phyloP scores from a whole-genome alignment of 1,139 yeast genomes.

The Kodamaea sp. region DNA sequence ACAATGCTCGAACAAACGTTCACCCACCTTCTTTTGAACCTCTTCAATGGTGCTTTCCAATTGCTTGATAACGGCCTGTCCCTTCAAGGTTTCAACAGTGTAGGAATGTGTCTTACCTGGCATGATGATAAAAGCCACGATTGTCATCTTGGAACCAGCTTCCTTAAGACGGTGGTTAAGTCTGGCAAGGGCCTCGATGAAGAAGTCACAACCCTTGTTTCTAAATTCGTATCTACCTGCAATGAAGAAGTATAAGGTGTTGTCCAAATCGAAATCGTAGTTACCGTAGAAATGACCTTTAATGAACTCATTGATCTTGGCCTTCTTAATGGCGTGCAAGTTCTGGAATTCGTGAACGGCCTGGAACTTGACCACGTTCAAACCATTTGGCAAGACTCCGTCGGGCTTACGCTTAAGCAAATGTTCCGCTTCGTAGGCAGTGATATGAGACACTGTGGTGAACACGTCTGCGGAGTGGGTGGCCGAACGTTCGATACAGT shows the following conservation, averaged over 20 bases:
- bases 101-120: conserved; percentile 94
- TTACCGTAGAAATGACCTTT: conserved; percentile 98
- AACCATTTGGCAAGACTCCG: conserved; percentile 95
- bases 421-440: conserved; percentile 94
- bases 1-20: conserved; percentile 87
- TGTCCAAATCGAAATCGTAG: conserved; percentile 90
- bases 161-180: conserved; percentile 84
- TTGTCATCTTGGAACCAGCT: conserved; percentile 82
- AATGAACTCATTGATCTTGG: conserved; percentile 88
- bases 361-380: conserved; percentile 92
- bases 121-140: conserved; percentile 98
- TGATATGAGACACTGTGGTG: conserved; percentile 95
- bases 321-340: conserved; percentile 88
- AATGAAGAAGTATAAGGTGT: conserved; percentile 91
- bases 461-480: conserved; percentile 96
- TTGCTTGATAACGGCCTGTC: conserved; percentile 94
- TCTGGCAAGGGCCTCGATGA: conserved; percentile 89
- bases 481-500: conserved; percentile 95
- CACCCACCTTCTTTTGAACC: conserved; percentile 85
- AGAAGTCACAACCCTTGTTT: conserved; percentile 96
- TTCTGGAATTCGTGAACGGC: conserved; percentile 98
- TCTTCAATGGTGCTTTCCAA: conserved; percentile 87
- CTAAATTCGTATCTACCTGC: conserved; percentile 97
- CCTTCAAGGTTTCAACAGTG: conserved; percentile 93
- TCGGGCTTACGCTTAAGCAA: conserved; percentile 93